These are phyloP conservation scores for Mucor circinelloides DNA, from an alignment of 371 early-diverging fungal species.

Conservation along the genomic window DNA sequence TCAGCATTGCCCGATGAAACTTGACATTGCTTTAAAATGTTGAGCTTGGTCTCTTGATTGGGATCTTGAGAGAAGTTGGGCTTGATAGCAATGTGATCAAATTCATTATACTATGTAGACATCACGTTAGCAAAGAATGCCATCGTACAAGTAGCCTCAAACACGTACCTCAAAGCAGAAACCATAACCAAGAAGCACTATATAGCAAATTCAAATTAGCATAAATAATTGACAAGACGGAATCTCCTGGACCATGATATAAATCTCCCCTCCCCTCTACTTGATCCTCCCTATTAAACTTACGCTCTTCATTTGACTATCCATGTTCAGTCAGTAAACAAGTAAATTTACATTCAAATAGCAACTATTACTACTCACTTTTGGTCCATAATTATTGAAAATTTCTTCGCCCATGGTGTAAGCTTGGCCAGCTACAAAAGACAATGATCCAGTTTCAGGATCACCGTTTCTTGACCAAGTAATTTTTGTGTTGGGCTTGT, in stretches of 20 bases:
- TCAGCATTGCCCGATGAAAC: constrained; percentile 35
- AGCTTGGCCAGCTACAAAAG: constrained; percentile 41
- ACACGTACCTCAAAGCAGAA: constrained; percentile 57
- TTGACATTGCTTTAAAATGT: constrained; percentile 42
- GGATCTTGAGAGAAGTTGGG: constrained; percentile 66
- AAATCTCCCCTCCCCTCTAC: neutral
- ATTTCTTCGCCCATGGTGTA: constrained; percentile 49
- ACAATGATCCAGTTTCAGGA: constrained; percentile 28
- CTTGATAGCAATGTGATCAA: constrained; percentile 53
- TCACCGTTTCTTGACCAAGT: constrained; percentile 50
- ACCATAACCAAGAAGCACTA: constrained; percentile 63
- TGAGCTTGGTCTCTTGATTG: constrained; percentile 40
- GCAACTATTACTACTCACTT: constrained; percentile 45
- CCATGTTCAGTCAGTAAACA: neutral
- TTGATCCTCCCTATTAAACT: constrained; percentile 13
- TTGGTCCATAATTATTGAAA: constrained; percentile 72
- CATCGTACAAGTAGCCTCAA: no score
- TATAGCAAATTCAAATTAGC: neutral
- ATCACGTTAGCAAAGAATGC: neutral
- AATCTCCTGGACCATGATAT: neutral
- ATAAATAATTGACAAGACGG: neutral
- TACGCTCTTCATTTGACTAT: constrained; percentile 72
- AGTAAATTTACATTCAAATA: neutral
- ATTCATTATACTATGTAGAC: constrained; percentile 40
- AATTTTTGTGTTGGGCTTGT: constrained; percentile 54